Conservation (phyloP, 305 asterid species). For the Fraxinus dipetala region DNA sequence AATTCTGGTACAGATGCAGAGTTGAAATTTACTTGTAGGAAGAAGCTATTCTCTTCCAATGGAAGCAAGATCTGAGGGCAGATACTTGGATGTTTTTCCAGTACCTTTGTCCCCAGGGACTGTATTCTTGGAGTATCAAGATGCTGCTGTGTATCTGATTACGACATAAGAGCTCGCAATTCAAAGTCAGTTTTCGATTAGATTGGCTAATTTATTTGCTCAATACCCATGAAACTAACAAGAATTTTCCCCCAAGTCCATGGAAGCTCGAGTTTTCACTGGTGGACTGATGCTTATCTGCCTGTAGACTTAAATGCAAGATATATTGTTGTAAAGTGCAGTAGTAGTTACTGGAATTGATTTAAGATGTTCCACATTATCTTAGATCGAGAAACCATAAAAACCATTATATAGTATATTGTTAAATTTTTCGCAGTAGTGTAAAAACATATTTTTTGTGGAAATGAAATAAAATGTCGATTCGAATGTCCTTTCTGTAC, state of each 20-base stretch:
- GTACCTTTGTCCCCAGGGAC: background rate
- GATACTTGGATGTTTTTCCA: background rate
- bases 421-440: background rate
- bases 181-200: background rate
- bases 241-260: slow-evolving; percentile 1
- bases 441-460: background rate
- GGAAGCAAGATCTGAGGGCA: background rate
- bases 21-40: background rate
- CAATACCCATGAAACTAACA: background rate
- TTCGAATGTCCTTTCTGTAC: background rate
- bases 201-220: background rate
- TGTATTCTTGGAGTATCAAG: background rate
- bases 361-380: background rate
- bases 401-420: slow-evolving; percentile 13
- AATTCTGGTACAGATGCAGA: slow-evolving; percentile 4
- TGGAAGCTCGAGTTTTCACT: slow-evolving; percentile 18
- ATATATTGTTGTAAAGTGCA: slow-evolving; percentile 24
- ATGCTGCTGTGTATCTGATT: background rate
- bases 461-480: background rate
- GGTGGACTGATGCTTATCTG: slow-evolving; percentile 10
- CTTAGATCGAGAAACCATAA: background rate
- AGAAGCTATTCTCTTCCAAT: background rate
- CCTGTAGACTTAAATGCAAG: slow-evolving; percentile 16
- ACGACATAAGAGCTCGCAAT: background rate
- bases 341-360: background rate